Evolutionary conservation across 2,329 filamentous ascomycete species (phyloP), one percentile per base, ranked within the genome.

Genomic region (Stachybotrys echinatus): DNA sequence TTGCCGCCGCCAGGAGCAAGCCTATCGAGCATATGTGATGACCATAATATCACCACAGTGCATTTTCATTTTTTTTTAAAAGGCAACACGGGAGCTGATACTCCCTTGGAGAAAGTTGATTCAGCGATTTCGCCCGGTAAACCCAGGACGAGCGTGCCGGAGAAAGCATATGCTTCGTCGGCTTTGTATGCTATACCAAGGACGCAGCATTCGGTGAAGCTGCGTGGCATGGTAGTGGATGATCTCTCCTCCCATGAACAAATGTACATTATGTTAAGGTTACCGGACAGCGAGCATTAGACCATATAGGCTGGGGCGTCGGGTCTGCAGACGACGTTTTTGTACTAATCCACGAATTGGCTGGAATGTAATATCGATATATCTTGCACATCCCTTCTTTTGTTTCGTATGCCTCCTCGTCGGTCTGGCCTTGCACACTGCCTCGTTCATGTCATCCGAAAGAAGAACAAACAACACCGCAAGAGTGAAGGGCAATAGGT

Each of bases 231-330:
- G 68, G 67, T 66, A 68, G 73, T 68, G 68, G 71, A 74, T 68
- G 68, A 75, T 78, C 74, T 75, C 76, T 76, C 72, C 74, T 76
- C 75, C 67, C 65, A 69, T 71, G 67, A 70, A 65, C 63, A 58
- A 69, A 61, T 79, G 74, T 77, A 79, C 69, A 75, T 68, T 77
- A 77, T 65, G 68, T 31, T 63, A 61, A 60, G 67, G 66, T 60
- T 67, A 47, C 60, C 54, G 65, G 64, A 62, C 64, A 67, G 67
- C 67, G 67, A 70, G 68, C 69, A 73, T 72, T 74, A 74, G 71
- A 74, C 70, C 65, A 67, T 58, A 61, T 55, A 61, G 59, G 65
- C 52, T 57, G 58, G 54, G 66, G 66, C 64, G 64, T 65, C 61
- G 59, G 65, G 61, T 64, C 54, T 58, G 55, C 17, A 58, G 64